Evolutionary conservation across 2,329 filamentous ascomycete species (phyloP), one percentile per base, ranked within the genome.

Genomic region (Colletotrichum australisinense): DNA sequence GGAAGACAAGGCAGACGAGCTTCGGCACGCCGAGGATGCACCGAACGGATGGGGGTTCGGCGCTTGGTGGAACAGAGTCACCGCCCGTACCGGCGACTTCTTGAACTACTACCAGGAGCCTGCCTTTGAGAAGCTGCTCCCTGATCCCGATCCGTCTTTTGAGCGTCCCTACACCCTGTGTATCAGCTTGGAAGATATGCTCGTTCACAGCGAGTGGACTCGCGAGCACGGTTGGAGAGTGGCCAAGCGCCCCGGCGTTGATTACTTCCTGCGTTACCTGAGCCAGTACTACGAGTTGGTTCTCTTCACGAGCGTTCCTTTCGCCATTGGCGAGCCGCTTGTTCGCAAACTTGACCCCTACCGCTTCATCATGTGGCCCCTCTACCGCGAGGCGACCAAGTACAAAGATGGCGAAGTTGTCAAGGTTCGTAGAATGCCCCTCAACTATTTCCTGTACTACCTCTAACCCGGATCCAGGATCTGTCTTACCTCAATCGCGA

Each of bases 281-380:
- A 96, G 94, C 84, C 95, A 98, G 83, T 98, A 99, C 88, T 99
- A 98, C 81, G 97, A 99, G 83, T 88, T 99, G 67, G 97, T 98
- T 65, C 91, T 99, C 76, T 99, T 98, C 86, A 99, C 97, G 38
- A 94, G 91, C 52, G 93, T 97, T 59, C 95, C 96, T 0, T 94
- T 92, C 79, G 92, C 91, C 79, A 93, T 94, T 81, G 96, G 92
- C 32, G 95, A 98, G 77, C 94, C 95, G 28, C 89, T 99, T 64
- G 91, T 98, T 76, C 92, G 94, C 79, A 99, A 99, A 84, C 88
- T 99, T 73, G 97, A 99, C 81, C 97, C 96, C 46, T 98, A 94
- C 88, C 94, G 93, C 79, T 95, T 98, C 82, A 95, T 98, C 82
- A 93, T 95, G 86, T 98, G 95, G 93, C 95, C 95, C 1, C 87